A percentile compares a stretch with the other conserved stretches of the same genome.
These are phyloP conservation scores for Taiozyma sp. DNA, from an alignment of 1,139 yeast species.

Conservation along the genomic window DNA sequence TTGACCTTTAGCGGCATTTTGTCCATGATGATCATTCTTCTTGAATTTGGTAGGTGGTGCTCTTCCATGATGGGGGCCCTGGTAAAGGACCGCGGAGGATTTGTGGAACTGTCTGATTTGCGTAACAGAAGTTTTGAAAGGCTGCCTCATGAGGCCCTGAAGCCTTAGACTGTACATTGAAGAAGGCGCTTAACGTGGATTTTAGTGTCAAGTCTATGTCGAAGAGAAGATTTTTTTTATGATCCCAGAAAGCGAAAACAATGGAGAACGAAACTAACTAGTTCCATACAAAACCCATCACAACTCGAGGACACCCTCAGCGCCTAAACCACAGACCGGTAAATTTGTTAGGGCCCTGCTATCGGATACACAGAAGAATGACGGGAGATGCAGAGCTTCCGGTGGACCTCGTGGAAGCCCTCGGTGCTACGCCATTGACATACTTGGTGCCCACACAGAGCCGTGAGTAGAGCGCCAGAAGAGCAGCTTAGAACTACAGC, in stretches of 20 bases:
- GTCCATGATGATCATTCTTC: background rate
- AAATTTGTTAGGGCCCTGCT: background rate
- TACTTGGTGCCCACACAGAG: slow-evolving; percentile 33
- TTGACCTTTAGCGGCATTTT: background rate
- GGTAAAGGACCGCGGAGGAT: background rate
- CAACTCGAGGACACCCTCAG: background rate
- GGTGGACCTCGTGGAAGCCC: slow-evolving; percentile 21
- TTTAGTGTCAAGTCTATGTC: background rate
- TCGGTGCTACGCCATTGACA: slow-evolving; percentile 30
- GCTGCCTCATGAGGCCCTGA: background rate
- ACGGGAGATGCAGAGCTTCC: slow-evolving; percentile 11
- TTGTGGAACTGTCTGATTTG: background rate
- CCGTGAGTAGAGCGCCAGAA: slow-evolving; percentile 21
- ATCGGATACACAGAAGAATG: background rate
- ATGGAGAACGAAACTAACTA: background rate
- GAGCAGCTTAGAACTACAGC: background rate
- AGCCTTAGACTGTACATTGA: background rate
- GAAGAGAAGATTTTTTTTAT: background rate
- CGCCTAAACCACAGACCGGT: background rate
- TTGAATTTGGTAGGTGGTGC: background rate
- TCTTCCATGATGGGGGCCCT: background rate
- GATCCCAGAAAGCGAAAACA: background rate
- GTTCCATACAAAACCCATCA: background rate
- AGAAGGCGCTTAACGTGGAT: background rate
- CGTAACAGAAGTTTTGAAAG: background rate